These are phyloP conservation scores for Stachybotrys echinatus DNA, from an alignment of 2,329 filamentous ascomycete species.

Conservation along the genomic window DNA sequence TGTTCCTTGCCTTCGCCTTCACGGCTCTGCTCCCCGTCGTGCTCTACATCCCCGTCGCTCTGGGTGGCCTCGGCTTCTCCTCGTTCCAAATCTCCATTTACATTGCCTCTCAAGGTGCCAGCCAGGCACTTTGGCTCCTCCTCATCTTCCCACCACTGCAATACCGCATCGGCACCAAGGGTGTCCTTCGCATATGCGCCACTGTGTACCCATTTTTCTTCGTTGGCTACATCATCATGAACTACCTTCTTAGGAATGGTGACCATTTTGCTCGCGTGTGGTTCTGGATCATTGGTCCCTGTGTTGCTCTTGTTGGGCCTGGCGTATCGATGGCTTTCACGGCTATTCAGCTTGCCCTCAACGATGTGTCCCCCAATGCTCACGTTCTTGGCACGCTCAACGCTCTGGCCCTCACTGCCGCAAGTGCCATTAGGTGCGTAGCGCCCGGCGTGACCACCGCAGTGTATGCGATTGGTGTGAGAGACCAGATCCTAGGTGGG, in stretches of 20 bases:
- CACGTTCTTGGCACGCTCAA: slow-evolving; percentile 67
- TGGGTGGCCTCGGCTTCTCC: slow-evolving; percentile 62
- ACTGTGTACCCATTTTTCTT: slow-evolving; percentile 61
- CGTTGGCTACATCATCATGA: slow-evolving; percentile 48
- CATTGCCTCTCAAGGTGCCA: slow-evolving; percentile 58
- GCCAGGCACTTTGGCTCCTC: slow-evolving; percentile 68
- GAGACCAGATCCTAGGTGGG: slow-evolving; percentile 55
- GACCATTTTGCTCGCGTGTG: slow-evolving; percentile 24
- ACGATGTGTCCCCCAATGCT: slow-evolving; percentile 64
- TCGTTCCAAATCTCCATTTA: slow-evolving; percentile 60
- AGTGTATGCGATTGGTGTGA: slow-evolving; percentile 63
- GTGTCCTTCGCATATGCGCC: slow-evolving; percentile 53
- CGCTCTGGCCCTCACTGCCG: slow-evolving; percentile 51
- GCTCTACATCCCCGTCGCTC: slow-evolving; percentile 55
- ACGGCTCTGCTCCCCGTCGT: slow-evolving; percentile 67
- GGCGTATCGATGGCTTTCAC: slow-evolving; percentile 68
- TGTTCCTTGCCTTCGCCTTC: slow-evolving; percentile 65
- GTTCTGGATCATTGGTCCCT: slow-evolving; percentile 50
- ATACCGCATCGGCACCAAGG: slow-evolving; percentile 58
- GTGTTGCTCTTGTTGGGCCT: slow-evolving; percentile 47
- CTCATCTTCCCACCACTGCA: slow-evolving; percentile 66
- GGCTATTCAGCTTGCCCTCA: slow-evolving; percentile 65
- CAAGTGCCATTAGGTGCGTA: slow-evolving; percentile 58
- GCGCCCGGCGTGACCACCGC: slow-evolving; percentile 61
- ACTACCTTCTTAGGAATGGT: slow-evolving; percentile 36